Percentiles rank a stretch among this genome's conserved stretches.
Evolutionary conservation across 73 alveolate species (phyloP).

Genomic region (Blepharisma stoltei): DNA sequence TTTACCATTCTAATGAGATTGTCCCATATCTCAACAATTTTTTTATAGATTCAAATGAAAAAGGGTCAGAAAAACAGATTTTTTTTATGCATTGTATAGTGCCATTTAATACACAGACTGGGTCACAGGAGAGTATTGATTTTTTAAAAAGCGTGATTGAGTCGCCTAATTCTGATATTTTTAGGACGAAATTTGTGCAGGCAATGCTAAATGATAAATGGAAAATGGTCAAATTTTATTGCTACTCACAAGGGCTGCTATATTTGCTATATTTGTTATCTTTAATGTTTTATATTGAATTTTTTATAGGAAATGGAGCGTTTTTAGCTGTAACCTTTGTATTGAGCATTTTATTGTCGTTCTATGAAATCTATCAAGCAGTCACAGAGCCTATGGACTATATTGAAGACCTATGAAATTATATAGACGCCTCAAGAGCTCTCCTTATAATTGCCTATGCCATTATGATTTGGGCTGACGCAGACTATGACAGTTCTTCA

Average conservation of each 20-base stretch:
- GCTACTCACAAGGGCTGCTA: neutral
- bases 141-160: neutral
- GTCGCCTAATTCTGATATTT: neutral
- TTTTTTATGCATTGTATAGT: neutral
- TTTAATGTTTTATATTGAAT: neutral
- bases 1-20: neutral
- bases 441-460: neutral
- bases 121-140: slow-evolving; percentile 13
- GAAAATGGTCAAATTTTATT: neutral
- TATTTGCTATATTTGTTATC: neutral
- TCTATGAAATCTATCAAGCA: slow-evolving; percentile 14
- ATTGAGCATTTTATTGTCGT: neutral
- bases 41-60: neutral
- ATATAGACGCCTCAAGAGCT: neutral
- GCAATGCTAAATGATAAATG: neutral
- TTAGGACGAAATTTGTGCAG: neutral
- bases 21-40: neutral
- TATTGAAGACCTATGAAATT: neutral
- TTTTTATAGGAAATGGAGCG: neutral
- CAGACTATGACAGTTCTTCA: too few species aligned
- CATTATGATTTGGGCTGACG: too few species aligned
- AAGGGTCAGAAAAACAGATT: too few species aligned
- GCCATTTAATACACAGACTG: neutral
- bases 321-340: neutral
- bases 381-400: neutral